Evolutionary conservation across 108 stramenopile species (phyloP).

Genomic region (Aurantiochytrium sp.): DNA sequence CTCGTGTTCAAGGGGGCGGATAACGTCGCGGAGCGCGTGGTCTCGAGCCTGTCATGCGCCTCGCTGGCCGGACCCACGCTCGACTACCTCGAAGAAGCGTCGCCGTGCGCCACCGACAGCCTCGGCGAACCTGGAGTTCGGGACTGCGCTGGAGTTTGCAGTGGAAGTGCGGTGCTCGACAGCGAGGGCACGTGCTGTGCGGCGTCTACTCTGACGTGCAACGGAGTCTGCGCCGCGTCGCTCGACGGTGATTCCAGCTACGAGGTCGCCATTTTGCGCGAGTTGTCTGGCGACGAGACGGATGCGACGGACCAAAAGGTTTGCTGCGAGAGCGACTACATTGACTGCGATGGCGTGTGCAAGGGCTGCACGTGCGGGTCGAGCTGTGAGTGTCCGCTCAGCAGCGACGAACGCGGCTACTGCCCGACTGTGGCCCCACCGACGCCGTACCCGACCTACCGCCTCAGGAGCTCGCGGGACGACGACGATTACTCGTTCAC

Average conservation of each 20-base stretch:
- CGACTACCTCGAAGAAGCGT: neutral
- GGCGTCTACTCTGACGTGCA: neutral
- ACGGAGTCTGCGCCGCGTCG: neutral
- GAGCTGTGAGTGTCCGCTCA: neutral
- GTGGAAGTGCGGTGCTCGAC: neutral
- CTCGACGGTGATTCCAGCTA: neutral
- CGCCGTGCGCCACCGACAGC: neutral
- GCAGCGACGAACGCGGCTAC: neutral
- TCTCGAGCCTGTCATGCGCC: neutral
- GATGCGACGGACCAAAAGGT: neutral
- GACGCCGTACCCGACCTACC: neutral
- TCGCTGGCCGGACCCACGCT: neutral
- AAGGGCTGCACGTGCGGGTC: neutral
- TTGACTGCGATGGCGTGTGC: constrained; percentile 12
- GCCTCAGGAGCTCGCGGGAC: neutral
- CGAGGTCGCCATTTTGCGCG: neutral
- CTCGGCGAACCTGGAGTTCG: neutral
- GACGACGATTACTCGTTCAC: no score
- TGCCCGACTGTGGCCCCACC: neutral
- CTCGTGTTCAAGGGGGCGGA: neutral
- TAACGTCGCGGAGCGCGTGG: neutral
- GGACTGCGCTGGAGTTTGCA: neutral
- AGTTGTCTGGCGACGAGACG: neutral
- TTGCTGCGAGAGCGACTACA: neutral
- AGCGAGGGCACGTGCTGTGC: neutral